These are phyloP conservation scores for Xylariaceae sp. DNA, from an alignment of 2,329 filamentous ascomycete genomes.

Conservation along the genomic window DNA sequence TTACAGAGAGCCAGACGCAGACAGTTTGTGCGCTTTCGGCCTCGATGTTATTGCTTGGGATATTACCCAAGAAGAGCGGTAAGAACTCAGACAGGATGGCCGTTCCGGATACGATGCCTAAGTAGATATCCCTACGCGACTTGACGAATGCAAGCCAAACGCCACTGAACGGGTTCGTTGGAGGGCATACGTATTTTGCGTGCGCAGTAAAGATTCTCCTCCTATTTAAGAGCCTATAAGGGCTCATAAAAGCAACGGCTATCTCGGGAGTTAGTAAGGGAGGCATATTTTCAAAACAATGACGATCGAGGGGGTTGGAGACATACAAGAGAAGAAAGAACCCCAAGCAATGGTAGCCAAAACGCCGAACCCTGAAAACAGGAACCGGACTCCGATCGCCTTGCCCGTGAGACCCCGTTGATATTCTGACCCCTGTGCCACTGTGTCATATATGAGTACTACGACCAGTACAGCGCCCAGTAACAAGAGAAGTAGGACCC, in stretches of 20 bases:
- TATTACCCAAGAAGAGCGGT: constrained; percentile 46
- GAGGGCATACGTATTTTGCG: constrained; percentile 37
- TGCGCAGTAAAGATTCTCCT: constrained; percentile 35
- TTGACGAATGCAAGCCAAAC: constrained; percentile 35
- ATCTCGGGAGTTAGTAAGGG: constrained; percentile 3
- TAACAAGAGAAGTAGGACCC: constrained; percentile 23
- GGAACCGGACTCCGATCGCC: constrained; percentile 34
- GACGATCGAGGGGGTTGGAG: background rate
- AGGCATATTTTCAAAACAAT: background rate
- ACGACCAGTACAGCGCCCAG: constrained; percentile 22
- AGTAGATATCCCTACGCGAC: constrained; percentile 34
- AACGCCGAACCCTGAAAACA: constrained; percentile 35
- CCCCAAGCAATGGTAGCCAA: constrained; percentile 33
- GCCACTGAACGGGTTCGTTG: constrained; percentile 44
- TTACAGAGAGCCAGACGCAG: constrained; percentile 38
- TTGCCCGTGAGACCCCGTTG: constrained; percentile 27
- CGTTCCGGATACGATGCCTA: constrained; percentile 38
- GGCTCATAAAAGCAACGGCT: constrained; percentile 45
- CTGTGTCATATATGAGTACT: constrained; percentile 29
- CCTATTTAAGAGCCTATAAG: constrained; percentile 40
- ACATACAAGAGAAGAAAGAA: constrained; percentile 33
- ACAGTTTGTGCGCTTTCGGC: constrained; percentile 36
- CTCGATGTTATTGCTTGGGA: constrained; percentile 43
- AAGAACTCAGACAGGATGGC: constrained; percentile 47
- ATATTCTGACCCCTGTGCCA: constrained; percentile 17